Evolutionary conservation across 257 asterid species (phyloP).

Genomic region (Solanum pinnatisectum): DNA sequence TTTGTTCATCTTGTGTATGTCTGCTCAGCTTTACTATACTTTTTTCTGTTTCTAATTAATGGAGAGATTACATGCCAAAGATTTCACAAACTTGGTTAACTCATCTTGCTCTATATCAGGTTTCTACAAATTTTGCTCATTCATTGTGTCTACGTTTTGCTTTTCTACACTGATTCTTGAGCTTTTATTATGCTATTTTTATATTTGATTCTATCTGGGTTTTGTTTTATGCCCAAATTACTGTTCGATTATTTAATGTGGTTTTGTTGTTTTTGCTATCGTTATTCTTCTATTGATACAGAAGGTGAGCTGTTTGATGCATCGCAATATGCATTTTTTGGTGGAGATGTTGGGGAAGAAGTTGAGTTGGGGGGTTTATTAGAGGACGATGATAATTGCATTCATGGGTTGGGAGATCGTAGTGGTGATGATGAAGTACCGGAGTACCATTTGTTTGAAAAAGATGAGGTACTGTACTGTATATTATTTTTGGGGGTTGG

Average conservation of each 20-base stretch:
- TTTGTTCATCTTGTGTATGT: not conserved
- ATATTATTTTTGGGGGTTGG: not conserved
- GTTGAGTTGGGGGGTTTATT: slow-evolving; percentile 65
- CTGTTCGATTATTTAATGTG: not conserved
- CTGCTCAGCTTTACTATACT: not conserved
- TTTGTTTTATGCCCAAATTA: not conserved
- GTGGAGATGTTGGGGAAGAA: slow-evolving; percentile 45
- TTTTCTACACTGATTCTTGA: not conserved
- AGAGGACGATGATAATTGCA: slow-evolving; percentile 30
- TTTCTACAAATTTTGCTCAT: not conserved
- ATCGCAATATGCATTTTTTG: slow-evolving; percentile 76
- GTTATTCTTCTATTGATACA: slow-evolving; percentile 14
- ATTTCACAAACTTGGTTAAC: not conserved
- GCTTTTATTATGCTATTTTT: not conserved
- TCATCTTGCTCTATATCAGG: not conserved
- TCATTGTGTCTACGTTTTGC: not conserved
- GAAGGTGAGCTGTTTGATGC: slow-evolving; percentile 63
- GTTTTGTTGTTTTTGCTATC: not conserved
- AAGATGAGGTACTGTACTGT: slow-evolving; percentile 49
- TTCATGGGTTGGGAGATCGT: slow-evolving; percentile 29
- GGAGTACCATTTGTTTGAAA: slow-evolving; percentile 76
- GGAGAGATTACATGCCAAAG: not conserved
- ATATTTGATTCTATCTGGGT: slow-evolving; percentile 3
- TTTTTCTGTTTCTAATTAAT: not conserved
- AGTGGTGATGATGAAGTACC: slow-evolving; percentile 39